Base-by-base conservation (phyloP, 352 stramenopile species). In the Phytopythium sindhum region DNA sequence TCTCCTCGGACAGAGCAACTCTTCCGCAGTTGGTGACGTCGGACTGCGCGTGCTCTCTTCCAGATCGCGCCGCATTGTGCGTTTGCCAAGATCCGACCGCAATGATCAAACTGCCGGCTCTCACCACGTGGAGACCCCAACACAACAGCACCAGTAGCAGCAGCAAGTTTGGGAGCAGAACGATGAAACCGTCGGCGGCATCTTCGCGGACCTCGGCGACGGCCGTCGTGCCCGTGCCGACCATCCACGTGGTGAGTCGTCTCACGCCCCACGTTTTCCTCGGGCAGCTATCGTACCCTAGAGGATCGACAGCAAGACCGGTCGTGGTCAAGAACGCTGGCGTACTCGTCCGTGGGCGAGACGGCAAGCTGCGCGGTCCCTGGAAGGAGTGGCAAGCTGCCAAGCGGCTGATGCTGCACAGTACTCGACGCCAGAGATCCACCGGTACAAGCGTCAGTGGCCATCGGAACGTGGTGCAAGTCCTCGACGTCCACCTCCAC, bases 401-500 rank as follows among this genome's bases (percentile, higher is more conserved):
- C 51, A 57, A 57, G 51, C 28, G 29, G n/a, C 51, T 57, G 21
- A 14, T 57, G 51, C 33, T 57, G 3, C 51, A 57, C 29, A 12
- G 15, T 2, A 10, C 17, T 11, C 57, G 47, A 19, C 67, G 74
- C 17, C 57, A 57, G n/a, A 42, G 7, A 3, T 21, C 33, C 6
- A 14, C 33, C 12, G 7, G 50, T 28, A 54, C 61, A 6, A 23
- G 52, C 8, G 58, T 29, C 1, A 57, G 52, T 1, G 56, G 63
- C 52, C 74, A 86, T 56, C 61, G 56, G 1, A 72, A 84, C 58
- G 65, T 89, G 19, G 71, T 89, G 28, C 55, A 64, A 1, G 68
- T 80, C 47, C 61, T 70, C 26, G 61, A 72, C 63, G 66, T 73
- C 7, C 81, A 81, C 39, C 61, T 83, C 9, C 64, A 78, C 29